Evolutionary conservation across 1,284 basidiomycete genomes (phyloP).

Genomic region (Ceratobasidium theobromae): DNA sequence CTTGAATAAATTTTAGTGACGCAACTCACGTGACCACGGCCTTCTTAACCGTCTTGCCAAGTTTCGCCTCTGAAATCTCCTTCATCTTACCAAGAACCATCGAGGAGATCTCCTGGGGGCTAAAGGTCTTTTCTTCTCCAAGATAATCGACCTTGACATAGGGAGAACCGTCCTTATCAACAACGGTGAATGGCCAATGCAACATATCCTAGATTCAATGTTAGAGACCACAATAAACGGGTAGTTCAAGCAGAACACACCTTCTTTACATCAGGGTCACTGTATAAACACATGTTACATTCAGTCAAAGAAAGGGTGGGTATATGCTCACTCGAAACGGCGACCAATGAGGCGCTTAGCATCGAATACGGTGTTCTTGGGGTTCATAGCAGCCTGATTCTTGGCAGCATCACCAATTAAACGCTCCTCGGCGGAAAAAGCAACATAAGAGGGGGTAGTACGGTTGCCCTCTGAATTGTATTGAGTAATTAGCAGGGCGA

Average conservation of each 20-base stretch:
- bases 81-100: constrained; percentile 99
- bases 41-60: constrained; percentile 63
- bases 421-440: constrained; percentile 97
- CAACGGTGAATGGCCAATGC: constrained; percentile 72
- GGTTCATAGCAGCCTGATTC: constrained; percentile 97
- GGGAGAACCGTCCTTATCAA: constrained; percentile 59
- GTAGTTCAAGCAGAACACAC: constrained; percentile 44
- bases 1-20: constrained; percentile 41
- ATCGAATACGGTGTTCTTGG: constrained; percentile 93
- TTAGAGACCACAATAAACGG: constrained; percentile 13
- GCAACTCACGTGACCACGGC: constrained; percentile 57
- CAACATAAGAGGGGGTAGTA: constrained; percentile 98
- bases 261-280: constrained; percentile 86
- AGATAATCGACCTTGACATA: constrained; percentile 61
- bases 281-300: constrained; percentile 40
- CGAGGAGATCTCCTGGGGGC: constrained; percentile 80
- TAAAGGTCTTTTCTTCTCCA: constrained; percentile 59
- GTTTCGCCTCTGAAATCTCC: constrained; percentile 69
- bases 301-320: not conserved
- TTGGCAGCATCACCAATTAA: constrained; percentile 99
- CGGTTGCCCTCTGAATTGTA: constrained; percentile 87
- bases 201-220: constrained; percentile 62
- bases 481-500: constrained; percentile 34
- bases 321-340: constrained; percentile 36
- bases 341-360: constrained; percentile 98